phyloP scores from a whole-genome alignment of 768 basidiomycete genomes.

The Serendipita sp. region DNA sequence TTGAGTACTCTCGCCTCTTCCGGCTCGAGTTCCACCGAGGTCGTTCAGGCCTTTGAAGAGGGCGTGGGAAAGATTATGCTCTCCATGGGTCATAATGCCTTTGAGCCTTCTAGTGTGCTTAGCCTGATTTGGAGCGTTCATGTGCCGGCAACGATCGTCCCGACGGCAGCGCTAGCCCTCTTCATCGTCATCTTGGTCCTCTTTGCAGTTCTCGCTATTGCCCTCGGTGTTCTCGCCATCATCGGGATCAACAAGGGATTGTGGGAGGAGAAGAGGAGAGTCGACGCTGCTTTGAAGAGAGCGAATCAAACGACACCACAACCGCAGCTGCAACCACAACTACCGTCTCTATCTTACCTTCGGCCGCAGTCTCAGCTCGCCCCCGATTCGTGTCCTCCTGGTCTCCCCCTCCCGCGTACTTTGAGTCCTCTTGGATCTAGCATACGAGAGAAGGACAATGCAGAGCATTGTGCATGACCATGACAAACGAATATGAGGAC shows the following conservation, averaged over 20 bases:
- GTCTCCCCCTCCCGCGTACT: too few species aligned
- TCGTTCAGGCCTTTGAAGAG: neutral
- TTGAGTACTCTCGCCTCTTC: neutral
- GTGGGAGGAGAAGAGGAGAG: neutral
- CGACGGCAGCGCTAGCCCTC: neutral
- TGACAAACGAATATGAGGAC: too few species aligned
- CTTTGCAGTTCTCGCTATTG: neutral
- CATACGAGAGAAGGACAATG: too few species aligned
- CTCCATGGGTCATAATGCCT: neutral
- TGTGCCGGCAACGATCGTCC: neutral
- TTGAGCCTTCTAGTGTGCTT: neutral
- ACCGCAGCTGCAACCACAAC: too few species aligned
- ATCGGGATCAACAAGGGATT: neutral
- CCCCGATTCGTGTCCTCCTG: too few species aligned
- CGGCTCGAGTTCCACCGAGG: neutral
- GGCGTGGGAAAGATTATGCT: neutral
- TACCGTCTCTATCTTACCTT: too few species aligned
- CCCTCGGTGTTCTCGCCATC: neutral
- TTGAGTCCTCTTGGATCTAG: too few species aligned
- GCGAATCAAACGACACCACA: neutral
- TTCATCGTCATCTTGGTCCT: neutral
- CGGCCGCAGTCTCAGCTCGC: too few species aligned
- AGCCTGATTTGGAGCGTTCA: neutral
- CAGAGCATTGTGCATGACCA: too few species aligned
- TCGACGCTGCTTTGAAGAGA: neutral